Evolutionary conservation across 2,329 filamentous ascomycete genomes (phyloP), one percentile per base, ranked within the genome.

Genomic region (Pseudogymnoascus sp.): DNA sequence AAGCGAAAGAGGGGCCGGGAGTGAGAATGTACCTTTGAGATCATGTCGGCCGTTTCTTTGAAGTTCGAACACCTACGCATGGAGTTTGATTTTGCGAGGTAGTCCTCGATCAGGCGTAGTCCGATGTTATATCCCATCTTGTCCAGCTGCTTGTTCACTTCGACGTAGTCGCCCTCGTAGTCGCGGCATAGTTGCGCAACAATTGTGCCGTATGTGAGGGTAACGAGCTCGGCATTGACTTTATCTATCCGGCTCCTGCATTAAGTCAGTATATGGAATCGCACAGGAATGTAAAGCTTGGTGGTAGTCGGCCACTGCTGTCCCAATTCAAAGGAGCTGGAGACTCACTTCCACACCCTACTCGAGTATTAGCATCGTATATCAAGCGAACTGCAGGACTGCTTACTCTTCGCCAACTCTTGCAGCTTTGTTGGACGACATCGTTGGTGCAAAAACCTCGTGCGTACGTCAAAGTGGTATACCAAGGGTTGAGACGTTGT

Each of bases 41-140:
- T 94, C 85, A 95, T 93, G 74, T 99, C 94, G 40, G 94, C 93
- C 5, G 94, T 97, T 74, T 99, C 94, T 63, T 90, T 84, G 72
- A 99, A 97, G 77, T 94, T 97, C 68, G 85, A 82, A 75, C 94
- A 99, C 66, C 92, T 84, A 68, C 91, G 90, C 83, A 87, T 87
- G 1, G 89, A 91, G 69, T 91, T 93, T 4, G 92, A 94, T 75
- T 97, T 97, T 69, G 94, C 94, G 15, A 99, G 85, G 71, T 97
- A 99, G 76, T 99, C 94, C 70, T 99, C 94, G 68, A 99, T 97
- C 67, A 99, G 78, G 37, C 94, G 89, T 71, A 97, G 81, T 29
- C 94, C 94, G 66, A 99, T 99, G 71, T 97, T 97, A 78, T 97
- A 97, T 61, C 94, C 94, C 94, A 99, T 99, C 77, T 93, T 95